Percentiles rank a stretch among this genome's conserved stretches.
Conservation (phyloP, 2,329 filamentous ascomycete species). For the Cladosporium sp. region DNA sequence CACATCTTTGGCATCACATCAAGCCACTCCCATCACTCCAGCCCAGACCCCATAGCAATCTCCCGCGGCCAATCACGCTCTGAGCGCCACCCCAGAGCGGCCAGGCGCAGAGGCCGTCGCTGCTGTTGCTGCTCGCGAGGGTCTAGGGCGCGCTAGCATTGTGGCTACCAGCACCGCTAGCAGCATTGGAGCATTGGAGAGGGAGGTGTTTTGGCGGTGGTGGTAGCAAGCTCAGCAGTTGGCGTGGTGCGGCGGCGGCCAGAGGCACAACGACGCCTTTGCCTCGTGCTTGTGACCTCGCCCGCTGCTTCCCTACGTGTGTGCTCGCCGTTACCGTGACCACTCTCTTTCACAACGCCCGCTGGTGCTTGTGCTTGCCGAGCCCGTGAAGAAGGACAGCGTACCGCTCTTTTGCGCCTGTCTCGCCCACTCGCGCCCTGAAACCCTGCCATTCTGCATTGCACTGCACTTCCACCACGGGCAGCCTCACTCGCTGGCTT, state of each 20-base stretch:
- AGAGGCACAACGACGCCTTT: neutral
- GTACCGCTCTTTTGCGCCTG: conserved; percentile 6
- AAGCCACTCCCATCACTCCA: neutral
- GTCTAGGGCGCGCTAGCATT: neutral
- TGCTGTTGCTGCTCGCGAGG: neutral
- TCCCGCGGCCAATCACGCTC: neutral
- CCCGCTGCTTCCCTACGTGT: neutral
- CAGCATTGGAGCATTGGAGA: neutral
- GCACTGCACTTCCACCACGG: neutral
- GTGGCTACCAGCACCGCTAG: neutral
- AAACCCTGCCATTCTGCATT: neutral
- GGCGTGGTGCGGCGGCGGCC: neutral
- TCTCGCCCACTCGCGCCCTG: neutral
- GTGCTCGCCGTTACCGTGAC: neutral
- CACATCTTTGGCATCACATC: neutral
- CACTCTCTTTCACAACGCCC: neutral
- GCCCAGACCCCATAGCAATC: conserved; percentile 7
- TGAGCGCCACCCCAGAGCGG: neutral
- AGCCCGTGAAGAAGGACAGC: neutral
- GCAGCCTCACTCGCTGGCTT: neutral
- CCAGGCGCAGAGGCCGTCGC: neutral
- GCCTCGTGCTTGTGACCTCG: neutral
- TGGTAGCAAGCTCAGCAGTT: neutral
- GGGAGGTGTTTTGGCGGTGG: neutral
- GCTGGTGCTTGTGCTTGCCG: conserved; percentile 1